Conservation (phyloP, 2,329 filamentous ascomycete genomes). For the Colletotrichum filicis region DNA sequence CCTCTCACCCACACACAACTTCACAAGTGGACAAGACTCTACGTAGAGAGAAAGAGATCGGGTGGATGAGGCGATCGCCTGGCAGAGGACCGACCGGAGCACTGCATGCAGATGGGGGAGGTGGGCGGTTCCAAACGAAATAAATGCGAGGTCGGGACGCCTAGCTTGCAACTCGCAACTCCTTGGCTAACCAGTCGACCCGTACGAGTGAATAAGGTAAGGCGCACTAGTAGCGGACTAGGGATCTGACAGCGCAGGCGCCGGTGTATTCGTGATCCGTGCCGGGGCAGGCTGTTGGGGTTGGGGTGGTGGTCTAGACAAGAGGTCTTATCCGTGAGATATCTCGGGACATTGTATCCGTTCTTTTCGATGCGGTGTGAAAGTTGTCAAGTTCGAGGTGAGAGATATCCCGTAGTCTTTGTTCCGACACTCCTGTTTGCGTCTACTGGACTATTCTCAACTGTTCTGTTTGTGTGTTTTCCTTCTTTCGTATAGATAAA, state of each 20-base stretch:
- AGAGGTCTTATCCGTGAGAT: neutral
- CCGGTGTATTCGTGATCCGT: slow-evolving; percentile 18
- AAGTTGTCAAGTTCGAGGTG: neutral
- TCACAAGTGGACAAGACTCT: neutral
- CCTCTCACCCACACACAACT: neutral
- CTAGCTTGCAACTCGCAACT: neutral
- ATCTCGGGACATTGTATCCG: neutral
- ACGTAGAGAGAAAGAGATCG: slow-evolving; percentile 9
- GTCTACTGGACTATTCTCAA: neutral
- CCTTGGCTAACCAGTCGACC: neutral
- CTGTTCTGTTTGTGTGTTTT: neutral
- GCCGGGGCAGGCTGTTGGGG: neutral
- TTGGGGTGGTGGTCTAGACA: neutral
- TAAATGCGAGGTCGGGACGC: slow-evolving; percentile 24
- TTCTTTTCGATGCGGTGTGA: neutral
- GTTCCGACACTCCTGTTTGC: neutral
- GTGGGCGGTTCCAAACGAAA: neutral
- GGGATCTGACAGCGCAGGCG: slow-evolving; percentile 19
- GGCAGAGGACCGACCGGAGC: slow-evolving; percentile 19
- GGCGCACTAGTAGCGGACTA: slow-evolving; percentile 15
- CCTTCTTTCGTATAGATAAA: neutral
- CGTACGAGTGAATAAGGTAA: slow-evolving; percentile 11
- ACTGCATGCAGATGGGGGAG: neutral
- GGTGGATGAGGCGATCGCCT: slow-evolving; percentile 33
- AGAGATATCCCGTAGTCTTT: neutral